Evolutionary conservation across 2,329 filamentous ascomycete genomes (phyloP).

Genomic region (Blumeria graminis): DNA sequence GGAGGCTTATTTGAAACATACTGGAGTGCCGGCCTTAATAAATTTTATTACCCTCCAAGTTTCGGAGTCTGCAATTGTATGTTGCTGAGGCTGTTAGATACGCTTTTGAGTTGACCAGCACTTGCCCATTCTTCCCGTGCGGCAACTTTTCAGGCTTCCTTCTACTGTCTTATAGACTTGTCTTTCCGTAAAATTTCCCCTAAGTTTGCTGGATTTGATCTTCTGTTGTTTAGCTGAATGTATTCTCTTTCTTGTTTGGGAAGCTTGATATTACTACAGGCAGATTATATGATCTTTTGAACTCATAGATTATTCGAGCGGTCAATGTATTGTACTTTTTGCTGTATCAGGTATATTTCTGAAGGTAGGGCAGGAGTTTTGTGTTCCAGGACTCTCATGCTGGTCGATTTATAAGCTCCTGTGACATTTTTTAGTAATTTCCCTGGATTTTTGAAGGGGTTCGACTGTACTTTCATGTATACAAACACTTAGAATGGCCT

Average conservation of each 20-base stretch:
- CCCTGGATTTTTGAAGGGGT: no score
- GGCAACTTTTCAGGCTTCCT: background rate
- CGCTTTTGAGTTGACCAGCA: background rate
- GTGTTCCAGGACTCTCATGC: background rate
- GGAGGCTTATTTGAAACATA: no score
- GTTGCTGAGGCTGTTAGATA: no score
- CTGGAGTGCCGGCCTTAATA: no score
- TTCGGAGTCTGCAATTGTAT: no score
- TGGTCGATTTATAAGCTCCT: background rate
- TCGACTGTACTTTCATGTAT: no score
- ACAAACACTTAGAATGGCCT: no score
- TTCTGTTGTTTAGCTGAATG: background rate
- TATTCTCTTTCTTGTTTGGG: background rate
- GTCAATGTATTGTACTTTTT: background rate
- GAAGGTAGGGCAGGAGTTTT: background rate
- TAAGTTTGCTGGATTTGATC: background rate
- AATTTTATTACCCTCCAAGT: no score
- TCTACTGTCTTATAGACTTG: background rate
- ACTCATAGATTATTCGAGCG: background rate
- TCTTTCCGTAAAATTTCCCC: background rate
- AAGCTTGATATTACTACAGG: background rate
- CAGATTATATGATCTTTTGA: background rate
- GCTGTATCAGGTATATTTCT: background rate
- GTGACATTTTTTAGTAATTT: background rate
- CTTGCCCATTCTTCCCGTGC: background rate